Conservation (phyloP, 148 eudicot genomes). For the Vaccinium myrtillus region DNA sequence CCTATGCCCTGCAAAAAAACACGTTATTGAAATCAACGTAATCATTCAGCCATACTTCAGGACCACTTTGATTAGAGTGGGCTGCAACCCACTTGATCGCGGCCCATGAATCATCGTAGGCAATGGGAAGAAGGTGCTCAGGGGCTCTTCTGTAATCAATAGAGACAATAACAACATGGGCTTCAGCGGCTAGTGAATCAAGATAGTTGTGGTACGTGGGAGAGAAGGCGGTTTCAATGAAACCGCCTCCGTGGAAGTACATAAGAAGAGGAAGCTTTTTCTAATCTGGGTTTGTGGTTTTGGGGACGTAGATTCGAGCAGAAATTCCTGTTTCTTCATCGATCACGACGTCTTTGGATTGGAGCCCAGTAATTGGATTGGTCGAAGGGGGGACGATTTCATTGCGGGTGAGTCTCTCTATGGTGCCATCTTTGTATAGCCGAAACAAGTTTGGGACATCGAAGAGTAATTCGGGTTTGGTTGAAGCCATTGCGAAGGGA, state of each 20-base stretch:
- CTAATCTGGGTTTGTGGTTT: not conserved
- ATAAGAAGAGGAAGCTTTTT: constrained; percentile 46
- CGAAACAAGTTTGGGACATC: constrained; percentile 12
- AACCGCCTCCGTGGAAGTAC: constrained; percentile 61
- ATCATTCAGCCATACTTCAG: constrained; percentile 43
- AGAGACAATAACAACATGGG: constrained; percentile 31
- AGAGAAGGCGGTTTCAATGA: constrained; percentile 33
- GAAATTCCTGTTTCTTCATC: constrained; percentile 14
- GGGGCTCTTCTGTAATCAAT: constrained; percentile 59
- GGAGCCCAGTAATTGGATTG: constrained; percentile 21
- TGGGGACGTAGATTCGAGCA: constrained; percentile 49
- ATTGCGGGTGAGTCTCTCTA: constrained; percentile 30
- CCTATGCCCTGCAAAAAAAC: constrained; percentile 47
- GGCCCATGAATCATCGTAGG: constrained; percentile 46
- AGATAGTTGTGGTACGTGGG: constrained; percentile 21
- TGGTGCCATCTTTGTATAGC: constrained; percentile 30
- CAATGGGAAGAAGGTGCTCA: constrained; percentile 41
- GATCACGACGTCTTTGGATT: constrained; percentile 35
- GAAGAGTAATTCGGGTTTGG: not conserved
- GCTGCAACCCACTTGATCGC: constrained; percentile 45
- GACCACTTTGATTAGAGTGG: constrained; percentile 25
- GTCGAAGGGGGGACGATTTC: constrained; percentile 17
- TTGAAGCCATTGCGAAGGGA: not conserved
- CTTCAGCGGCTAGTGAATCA: constrained; percentile 20
- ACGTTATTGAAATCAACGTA: constrained; percentile 31